Base-by-base conservation (phyloP, 2,329 filamentous ascomycete genomes). In the Nigrospora oryzae region DNA sequence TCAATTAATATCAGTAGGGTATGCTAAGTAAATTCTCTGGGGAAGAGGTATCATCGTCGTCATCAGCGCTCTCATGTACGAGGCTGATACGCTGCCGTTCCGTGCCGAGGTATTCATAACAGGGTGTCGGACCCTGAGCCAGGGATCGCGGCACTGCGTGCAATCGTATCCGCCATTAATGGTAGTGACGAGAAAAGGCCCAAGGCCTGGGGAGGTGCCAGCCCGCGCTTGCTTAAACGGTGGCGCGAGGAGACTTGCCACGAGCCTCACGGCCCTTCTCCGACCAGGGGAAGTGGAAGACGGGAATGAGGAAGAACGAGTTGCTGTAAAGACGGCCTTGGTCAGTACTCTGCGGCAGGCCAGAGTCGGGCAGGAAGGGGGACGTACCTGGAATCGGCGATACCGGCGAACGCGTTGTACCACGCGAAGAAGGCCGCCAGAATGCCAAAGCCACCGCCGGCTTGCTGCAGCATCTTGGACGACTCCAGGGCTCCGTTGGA, bases 201-300 rank as follows among this genome's bases (percentile, higher is more conserved):
- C 23, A 4, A 28, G 8, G 23, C 23, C 23, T 28, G 23, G 23
- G 23, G 23, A 28, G 23, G 23, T 28, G 23, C 23, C 23, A 10
- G 8, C 23, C 23, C 5, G 23, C 23, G 23, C 7, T 7, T 28
- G 23, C 23, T 28, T 28, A 7, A 28, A 37, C 19, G 36, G 34
- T 43, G 17, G 19, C 15, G 14, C 31, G 31, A 7, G 32, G 36
- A 12, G 23, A 19, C 71, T 84, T 72, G 51, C 58, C 56, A 49
- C 82, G 77, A 49, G 62, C 64, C 64, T 81, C 75, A 50, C 77
- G 78, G 43, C 80, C 86, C 68, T 84, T 85, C 57, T 86, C 84
- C 34, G 86, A 91, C 91, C 91, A 96, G 44, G 90, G 91, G 75
- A 96, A 94, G 74, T 95, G 89, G 57, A 86, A 83, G 51, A 96